Conservation (phyloP, 148 eudicot species). For the Nyssa sinensis region DNA sequence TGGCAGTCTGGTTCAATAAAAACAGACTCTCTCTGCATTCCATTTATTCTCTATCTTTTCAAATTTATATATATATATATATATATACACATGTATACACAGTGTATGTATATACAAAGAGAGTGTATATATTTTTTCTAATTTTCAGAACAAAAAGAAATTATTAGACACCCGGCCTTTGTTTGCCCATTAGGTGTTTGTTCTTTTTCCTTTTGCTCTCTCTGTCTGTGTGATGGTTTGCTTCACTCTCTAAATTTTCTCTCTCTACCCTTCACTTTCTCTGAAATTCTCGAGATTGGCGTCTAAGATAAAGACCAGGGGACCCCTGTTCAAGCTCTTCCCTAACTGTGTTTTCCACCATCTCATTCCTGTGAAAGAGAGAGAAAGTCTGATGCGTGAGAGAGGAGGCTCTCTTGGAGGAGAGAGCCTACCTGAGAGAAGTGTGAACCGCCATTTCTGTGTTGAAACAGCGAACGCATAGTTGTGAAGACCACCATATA, state of each 20-base stretch:
- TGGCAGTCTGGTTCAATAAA: conserved; percentile 26
- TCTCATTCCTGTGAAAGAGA: background rate
- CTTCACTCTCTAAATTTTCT: background rate
- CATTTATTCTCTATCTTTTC: background rate
- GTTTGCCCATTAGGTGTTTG: background rate
- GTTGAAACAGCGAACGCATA: background rate
- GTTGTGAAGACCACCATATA: background rate
- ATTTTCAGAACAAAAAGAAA: background rate
- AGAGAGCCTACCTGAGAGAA: conserved; percentile 41
- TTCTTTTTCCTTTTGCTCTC: background rate
- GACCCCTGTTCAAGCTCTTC: conserved; percentile 9
- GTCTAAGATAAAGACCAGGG: conserved; percentile 29
- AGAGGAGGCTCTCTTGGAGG: conserved; percentile 47
- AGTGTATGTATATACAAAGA: no score
- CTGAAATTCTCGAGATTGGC: conserved; percentile 33
- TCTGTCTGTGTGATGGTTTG: conserved; percentile 1
- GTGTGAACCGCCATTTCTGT: conserved; percentile 4
- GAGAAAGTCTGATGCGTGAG: conserved; percentile 30
- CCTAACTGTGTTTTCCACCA: background rate
- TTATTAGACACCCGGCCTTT: background rate
- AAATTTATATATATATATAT: no score
- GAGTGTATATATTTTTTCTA: no score
- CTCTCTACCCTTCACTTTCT: conserved; percentile 17
- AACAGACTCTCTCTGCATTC: conserved; percentile 23
- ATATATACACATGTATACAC: no score